These are phyloP conservation scores for Paraphaeosphaeria minitans DNA, from an alignment of 2,329 filamentous ascomycete species.

Conservation along the genomic window DNA sequence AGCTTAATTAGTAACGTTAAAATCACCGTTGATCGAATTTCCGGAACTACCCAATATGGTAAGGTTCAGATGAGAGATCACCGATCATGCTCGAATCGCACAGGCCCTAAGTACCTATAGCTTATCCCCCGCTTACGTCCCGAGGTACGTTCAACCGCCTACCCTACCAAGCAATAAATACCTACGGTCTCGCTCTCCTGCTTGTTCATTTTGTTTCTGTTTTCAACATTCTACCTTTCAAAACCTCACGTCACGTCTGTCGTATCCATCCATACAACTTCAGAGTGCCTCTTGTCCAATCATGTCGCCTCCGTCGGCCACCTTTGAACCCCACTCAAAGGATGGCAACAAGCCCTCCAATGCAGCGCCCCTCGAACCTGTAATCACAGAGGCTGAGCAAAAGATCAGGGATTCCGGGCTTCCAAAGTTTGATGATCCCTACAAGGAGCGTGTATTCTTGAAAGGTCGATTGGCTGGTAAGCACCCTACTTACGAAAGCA, in stretches of 20 bases:
- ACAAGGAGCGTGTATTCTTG: conserved; percentile 45
- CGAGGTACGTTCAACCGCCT: neutral
- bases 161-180: neutral
- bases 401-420: conserved; percentile 34
- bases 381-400: conserved; percentile 33
- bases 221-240: neutral
- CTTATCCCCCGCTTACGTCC: neutral
- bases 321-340: conserved; percentile 25
- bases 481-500: neutral
- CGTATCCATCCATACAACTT: too few relatives aligned
- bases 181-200: too few relatives aligned
- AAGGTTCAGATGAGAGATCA: too few relatives aligned
- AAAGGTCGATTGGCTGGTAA: conserved; percentile 42
- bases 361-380: conserved; percentile 39
- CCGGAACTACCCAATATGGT: too few relatives aligned
- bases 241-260: neutral
- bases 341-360: conserved; percentile 34
- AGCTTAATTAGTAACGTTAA: conserved; percentile 4
- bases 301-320: conserved; percentile 43
- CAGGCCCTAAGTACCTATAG: too few relatives aligned
- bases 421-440: conserved; percentile 45
- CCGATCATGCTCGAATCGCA: too few relatives aligned
- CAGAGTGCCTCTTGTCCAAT: neutral
- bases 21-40: too few relatives aligned
- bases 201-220: too few relatives aligned